A percentile compares a stretch with the other conserved stretches of the same genome.
Conservation (phyloP, 2,329 filamentous ascomycete species). For the Alternaria sp. region DNA sequence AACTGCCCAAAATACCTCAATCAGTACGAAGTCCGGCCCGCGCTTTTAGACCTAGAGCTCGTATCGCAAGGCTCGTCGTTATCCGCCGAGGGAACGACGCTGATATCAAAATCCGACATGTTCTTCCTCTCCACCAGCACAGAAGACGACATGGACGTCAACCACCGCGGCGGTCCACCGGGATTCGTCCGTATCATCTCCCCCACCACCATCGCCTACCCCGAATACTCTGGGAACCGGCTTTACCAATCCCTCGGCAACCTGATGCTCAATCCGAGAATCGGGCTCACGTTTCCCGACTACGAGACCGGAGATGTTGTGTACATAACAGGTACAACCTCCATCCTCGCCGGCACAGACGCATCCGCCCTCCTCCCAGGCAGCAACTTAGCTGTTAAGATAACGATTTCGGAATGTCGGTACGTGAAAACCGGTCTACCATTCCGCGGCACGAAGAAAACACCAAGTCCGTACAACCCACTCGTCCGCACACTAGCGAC, state of each 20-base stretch:
- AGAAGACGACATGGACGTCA: slow-evolving; percentile 76
- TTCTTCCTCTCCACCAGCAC: slow-evolving; percentile 78
- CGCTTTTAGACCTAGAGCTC: slow-evolving; percentile 61
- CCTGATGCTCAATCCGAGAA: slow-evolving; percentile 67
- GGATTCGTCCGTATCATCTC: slow-evolving; percentile 75
- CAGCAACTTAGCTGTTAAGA: slow-evolving; percentile 74
- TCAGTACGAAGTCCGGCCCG: slow-evolving; percentile 67
- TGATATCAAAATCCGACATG: slow-evolving; percentile 71
- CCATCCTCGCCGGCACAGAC: slow-evolving; percentile 68
- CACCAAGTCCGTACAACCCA: slow-evolving; percentile 81
- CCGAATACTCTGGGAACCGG: slow-evolving; percentile 84
- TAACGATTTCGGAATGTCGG: slow-evolving; percentile 66
- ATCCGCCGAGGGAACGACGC: slow-evolving; percentile 59
- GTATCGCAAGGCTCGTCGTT: slow-evolving; percentile 58
- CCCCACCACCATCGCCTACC: slow-evolving; percentile 71
- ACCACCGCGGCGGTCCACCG: slow-evolving; percentile 75
- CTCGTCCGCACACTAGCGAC: slow-evolving; percentile 67
- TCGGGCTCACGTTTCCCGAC: slow-evolving; percentile 76
- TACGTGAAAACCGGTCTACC: slow-evolving; percentile 70
- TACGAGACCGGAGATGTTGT: slow-evolving; percentile 75
- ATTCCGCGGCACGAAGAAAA: slow-evolving; percentile 67
- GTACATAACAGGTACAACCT: slow-evolving; percentile 73
- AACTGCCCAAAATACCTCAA: slow-evolving; percentile 92
- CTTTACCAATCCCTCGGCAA: slow-evolving; percentile 87
- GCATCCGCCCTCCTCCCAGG: slow-evolving; percentile 69